Conservation (phyloP, 139 green algal genomes). For the Tetraselmis chui region DNA sequence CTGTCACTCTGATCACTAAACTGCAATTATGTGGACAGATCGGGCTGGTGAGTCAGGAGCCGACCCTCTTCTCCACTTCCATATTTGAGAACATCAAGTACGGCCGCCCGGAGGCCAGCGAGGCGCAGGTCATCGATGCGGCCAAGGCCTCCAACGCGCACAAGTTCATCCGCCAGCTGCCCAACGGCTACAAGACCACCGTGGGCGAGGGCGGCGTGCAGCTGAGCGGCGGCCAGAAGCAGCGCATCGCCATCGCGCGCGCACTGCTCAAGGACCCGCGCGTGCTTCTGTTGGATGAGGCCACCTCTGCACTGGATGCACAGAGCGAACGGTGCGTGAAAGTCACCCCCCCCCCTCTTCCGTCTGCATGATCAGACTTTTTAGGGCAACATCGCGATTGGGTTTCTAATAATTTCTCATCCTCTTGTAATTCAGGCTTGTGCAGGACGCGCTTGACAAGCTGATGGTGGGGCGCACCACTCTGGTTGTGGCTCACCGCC, state of each 20-base stretch:
- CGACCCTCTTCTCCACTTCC: slow-evolving; percentile 77
- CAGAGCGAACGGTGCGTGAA: too few species aligned
- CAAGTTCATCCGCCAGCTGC: slow-evolving; percentile 46
- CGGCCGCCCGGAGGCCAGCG: slow-evolving; percentile 34
- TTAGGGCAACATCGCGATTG: too few species aligned
- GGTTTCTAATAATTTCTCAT: too few species aligned
- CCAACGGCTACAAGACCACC: slow-evolving; percentile 50
- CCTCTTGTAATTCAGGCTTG: slow-evolving; percentile 1
- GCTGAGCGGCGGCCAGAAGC: slow-evolving; percentile 68
- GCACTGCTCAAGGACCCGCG: slow-evolving; percentile 66
- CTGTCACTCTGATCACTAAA: too few species aligned
- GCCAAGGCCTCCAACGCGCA: slow-evolving; percentile 70
- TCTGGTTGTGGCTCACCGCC: slow-evolving; percentile 76
- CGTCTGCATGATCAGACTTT: too few species aligned
- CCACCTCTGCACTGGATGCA: slow-evolving; percentile 81
- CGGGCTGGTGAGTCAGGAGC: slow-evolving; percentile 82
- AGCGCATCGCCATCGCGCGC: slow-evolving; percentile 79
- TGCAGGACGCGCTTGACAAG: slow-evolving; percentile 41
- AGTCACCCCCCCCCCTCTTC: too few species aligned
- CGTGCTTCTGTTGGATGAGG: slow-evolving; percentile 76
- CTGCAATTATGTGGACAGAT: too few species aligned
- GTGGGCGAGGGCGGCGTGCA: slow-evolving; percentile 43
- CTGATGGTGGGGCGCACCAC: slow-evolving; percentile 45
- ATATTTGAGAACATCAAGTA: slow-evolving; percentile 84
- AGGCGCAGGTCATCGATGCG: slow-evolving; percentile 57